These are phyloP conservation scores for Saprolegnia diclina DNA, from an alignment of 352 stramenopile species.

Conservation along the genomic window DNA sequence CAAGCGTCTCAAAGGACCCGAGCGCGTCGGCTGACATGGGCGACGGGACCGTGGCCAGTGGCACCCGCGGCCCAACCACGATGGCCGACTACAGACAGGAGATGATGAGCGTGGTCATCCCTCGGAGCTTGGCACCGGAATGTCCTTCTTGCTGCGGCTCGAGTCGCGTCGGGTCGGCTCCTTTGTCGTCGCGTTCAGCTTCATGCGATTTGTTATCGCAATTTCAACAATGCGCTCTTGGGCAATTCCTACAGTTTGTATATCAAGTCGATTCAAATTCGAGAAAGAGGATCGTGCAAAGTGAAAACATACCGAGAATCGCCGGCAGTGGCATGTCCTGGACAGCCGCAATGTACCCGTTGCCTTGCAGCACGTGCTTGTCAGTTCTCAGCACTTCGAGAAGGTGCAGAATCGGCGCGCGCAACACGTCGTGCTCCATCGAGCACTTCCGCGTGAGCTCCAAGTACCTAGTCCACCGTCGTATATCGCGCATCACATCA, in stretches of 20 bases:
- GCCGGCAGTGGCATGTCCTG: conserved; percentile 21
- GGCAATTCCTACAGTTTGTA: conserved; percentile 11
- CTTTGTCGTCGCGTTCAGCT: background rate
- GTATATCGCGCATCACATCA: background rate
- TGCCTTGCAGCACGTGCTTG: conserved; percentile 22
- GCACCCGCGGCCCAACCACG: conserved; percentile 19
- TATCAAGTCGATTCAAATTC: background rate
- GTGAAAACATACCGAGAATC: conserved; percentile 10
- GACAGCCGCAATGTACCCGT: conserved; percentile 6
- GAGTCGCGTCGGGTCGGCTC: background rate
- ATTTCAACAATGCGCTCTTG: conserved; percentile 27
- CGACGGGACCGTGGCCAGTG: background rate
- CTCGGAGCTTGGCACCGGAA: background rate
- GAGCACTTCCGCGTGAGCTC: background rate
- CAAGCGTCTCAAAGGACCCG: conserved; percentile 15
- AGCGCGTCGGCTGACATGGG: background rate
- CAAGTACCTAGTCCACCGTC: background rate
- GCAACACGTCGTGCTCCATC: conserved; percentile 12
- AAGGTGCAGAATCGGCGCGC: conserved; percentile 18
- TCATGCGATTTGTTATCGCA: conserved; percentile 14
- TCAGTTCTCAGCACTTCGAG: conserved; percentile 24
- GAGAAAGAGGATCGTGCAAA: background rate
- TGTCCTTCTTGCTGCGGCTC: background rate
- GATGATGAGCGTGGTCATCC: no score
- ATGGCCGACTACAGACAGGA: conserved; percentile 12